phyloP scores from a whole-genome alignment of 2,329 filamentous ascomycete genomes.

The Cytospora piceae region DNA sequence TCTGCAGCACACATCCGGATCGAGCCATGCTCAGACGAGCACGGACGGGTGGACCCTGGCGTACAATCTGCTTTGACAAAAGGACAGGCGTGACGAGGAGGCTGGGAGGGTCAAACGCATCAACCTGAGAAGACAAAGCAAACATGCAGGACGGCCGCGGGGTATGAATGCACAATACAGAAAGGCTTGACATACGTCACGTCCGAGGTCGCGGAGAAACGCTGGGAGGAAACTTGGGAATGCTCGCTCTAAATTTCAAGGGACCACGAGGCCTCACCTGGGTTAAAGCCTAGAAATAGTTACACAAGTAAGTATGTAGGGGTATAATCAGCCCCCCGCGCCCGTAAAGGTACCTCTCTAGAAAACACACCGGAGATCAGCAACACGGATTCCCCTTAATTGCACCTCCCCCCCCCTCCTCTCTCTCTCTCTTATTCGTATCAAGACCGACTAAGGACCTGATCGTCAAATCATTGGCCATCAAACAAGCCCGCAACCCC shows the following conservation, averaged over 20 bases:
- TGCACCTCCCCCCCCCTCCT: neutral
- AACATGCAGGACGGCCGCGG: neutral
- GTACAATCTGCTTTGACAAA: neutral
- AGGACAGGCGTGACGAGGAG: neutral
- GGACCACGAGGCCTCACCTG: constrained; percentile 1
- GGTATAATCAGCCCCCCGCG: neutral
- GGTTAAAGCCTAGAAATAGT: neutral
- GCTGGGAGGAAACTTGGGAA: neutral
- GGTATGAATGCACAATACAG: neutral
- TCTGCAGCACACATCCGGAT: no score
- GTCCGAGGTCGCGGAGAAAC: neutral
- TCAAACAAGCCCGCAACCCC: constrained; percentile 58
- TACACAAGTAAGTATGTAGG: neutral
- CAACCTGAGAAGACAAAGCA: neutral
- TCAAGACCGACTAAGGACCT: neutral
- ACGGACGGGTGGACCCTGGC: neutral
- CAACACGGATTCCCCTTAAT: constrained; percentile 3
- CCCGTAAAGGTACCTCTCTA: constrained; percentile 10
- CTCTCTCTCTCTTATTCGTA: neutral
- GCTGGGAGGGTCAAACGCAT: neutral
- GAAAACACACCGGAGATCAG: constrained; percentile 12
- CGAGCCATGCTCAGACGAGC: neutral
- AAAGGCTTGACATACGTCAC: neutral
- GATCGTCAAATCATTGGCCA: neutral
- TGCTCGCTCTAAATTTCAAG: constrained; percentile 4